Evolutionary conservation across 1,284 basidiomycete genomes (phyloP).

Genomic region (Ceratobasidium sp.): DNA sequence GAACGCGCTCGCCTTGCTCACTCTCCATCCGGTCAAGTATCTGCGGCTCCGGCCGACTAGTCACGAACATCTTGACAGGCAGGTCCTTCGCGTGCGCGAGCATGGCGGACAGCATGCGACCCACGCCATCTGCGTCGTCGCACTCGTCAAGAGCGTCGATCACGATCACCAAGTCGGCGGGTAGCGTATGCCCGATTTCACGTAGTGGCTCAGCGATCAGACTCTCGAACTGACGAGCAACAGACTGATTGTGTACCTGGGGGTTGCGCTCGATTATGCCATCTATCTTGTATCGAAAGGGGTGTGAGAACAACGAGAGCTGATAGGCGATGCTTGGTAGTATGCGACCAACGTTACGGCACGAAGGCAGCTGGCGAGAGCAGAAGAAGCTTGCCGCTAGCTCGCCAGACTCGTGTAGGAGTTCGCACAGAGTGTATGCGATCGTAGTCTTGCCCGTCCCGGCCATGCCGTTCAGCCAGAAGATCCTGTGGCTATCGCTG

Average conservation of each 20-base stretch:
- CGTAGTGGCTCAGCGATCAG: not conserved
- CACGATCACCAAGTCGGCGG: not conserved
- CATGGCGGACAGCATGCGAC: not conserved
- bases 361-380: too few relatives aligned
- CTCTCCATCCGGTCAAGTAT: not conserved
- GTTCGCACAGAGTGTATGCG: too few relatives aligned
- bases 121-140: not conserved
- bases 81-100: not conserved
- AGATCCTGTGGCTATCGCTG: not conserved
- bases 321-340: too few relatives aligned
- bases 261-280: too few relatives aligned
- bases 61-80: not conserved
- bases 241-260: too few relatives aligned
- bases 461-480: constrained; percentile 15
- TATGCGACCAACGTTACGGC: too few relatives aligned
- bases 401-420: too few relatives aligned
- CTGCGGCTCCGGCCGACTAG: not conserved
- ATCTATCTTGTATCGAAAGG: too few relatives aligned
- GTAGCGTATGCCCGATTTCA: not conserved
- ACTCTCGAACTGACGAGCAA: not conserved
- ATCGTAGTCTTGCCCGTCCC: too few relatives aligned
- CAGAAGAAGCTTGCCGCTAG: too few relatives aligned
- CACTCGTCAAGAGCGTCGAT: constrained; percentile 6
- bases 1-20: too few relatives aligned
- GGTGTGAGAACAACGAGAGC: too few relatives aligned